Base-by-base conservation (phyloP, 495 filamentous ascomycete genomes). In the Penicillium roqueforti region DNA sequence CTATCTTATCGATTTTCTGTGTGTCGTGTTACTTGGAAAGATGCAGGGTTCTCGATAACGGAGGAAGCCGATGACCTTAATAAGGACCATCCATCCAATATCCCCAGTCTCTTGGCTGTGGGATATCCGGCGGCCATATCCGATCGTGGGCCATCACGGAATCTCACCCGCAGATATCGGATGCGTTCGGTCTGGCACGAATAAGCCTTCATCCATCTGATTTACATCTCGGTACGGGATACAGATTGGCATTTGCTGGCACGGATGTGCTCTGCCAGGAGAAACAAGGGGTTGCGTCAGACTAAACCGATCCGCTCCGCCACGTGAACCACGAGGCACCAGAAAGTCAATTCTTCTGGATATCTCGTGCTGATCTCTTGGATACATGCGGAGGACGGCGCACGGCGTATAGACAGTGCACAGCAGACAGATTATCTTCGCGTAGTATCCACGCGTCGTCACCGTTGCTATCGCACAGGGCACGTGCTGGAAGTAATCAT, bases 1-100 rank as follows among this genome's bases (percentile, higher is more conserved):
- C 26, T 50, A 48, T 61, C 59, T 61, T 58, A 61, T 59, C 52
- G 28, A 9, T 14, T 41, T 14, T 41, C 1, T 16, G 16, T 26
- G n/a, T 39, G 20, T 42, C 16, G 37, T 29, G 45, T 22, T 23
- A 9, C 28, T 29, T 11, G 16, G 13, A 5, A 31, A 57, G 40
- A 19, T 40, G 32, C 14, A 14, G 2, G 5, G 32, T 34, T 8
- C 7, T 36, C 10, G 58, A 61, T 61, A 58, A 56, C 36, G 51
- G 52, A 34, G 34, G 10, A 39, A 31, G 22, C 48, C 55, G 61
- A 58, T 43, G 18, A 42, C 26, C 36, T 44, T 47, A 29, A 34
- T 32, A 18, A 36, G 8, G 11, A 31, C 9, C 28, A 16, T 36
- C 18, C 14, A 4, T 13, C 4, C 10, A 28, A 2, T 9, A 42